Conservation (phyloP, 257 asterid species). For the Vinca minor region DNA sequence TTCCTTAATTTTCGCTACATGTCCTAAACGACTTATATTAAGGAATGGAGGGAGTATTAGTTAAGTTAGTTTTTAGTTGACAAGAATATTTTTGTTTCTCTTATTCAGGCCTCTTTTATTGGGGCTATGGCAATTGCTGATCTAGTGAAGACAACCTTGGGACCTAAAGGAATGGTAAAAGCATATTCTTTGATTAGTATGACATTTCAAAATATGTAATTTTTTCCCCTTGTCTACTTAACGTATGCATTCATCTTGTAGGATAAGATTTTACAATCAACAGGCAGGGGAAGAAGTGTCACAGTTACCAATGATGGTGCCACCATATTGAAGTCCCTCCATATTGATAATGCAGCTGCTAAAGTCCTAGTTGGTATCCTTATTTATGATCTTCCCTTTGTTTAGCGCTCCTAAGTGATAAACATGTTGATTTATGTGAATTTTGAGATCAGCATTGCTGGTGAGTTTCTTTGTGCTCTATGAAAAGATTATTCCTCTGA, state of each 20-base stretch:
- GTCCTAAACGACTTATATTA: too few relatives aligned
- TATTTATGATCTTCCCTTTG: constrained; percentile 5
- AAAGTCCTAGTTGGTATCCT: constrained; percentile 97
- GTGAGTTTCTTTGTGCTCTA: neutral
- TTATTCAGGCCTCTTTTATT: constrained; percentile 64
- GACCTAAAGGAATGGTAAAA: constrained; percentile 94
- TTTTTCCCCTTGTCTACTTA: neutral
- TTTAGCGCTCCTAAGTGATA: neutral
- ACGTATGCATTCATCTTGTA: constrained; percentile 18
- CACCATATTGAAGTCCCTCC: constrained; percentile 90
- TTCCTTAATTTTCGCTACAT: too few relatives aligned
- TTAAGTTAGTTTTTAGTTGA: neutral
- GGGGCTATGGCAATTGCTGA: constrained; percentile 98
- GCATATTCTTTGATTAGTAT: neutral
- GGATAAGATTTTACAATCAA: constrained; percentile 96
- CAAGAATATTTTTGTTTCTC: neutral
- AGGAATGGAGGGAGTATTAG: too few relatives aligned
- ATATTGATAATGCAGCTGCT: constrained; percentile 96
- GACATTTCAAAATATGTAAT: neutral
- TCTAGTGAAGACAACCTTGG: constrained; percentile 91
- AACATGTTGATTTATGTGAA: neutral
- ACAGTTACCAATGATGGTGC: constrained; percentile 99
- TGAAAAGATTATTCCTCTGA: neutral
- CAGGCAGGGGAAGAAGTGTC: constrained; percentile 72
- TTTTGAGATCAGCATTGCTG: neutral